Evolutionary conservation across 768 basidiomycete genomes (phyloP), one percentile per base, ranked within the genome.

Genomic region (Mycena rebaudengoi): DNA sequence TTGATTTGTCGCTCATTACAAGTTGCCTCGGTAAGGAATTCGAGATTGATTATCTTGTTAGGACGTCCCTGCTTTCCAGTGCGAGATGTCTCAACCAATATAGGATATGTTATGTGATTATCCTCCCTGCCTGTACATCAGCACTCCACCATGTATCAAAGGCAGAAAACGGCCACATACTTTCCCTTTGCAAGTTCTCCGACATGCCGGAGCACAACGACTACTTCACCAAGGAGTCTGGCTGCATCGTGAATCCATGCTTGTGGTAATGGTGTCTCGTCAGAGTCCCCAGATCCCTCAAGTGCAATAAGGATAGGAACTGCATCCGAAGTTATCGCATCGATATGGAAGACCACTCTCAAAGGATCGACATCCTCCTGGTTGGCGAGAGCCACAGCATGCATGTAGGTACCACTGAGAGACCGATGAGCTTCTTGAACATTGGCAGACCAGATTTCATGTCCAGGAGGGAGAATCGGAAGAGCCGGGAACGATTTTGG

Each of bases 51-150:
- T 2, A 30, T 23, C n/a, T 56, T 56, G 1, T n/a, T 8, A 2
- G 54, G 54, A 1, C 54, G 41, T 1, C 54, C 54, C 1, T 43
- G 30, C 32, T 56, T 56, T 11, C 54, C 54, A 2, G 54, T 45
- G 20, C 29, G 43, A 32, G n/a, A n/a, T n/a, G n/a, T n/a, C n/a
- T n/a, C n/a, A n/a, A n/a, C n/a, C n/a, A n/a, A n/a, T n/a, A n/a
- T 25, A 1, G 54, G 54, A 32, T 43, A 32, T 20, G 10, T 55
- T 3, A 55, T 23, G 4, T 30, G 29, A 3, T 40, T 26, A 18
- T 55, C 54, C 14, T 55, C 54, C 33, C 54, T 55, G 30, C 21
- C n/a, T n/a, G n/a, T n/a, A n/a, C n/a, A n/a, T n/a, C n/a, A n/a
- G n/a, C n/a, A n/a, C n/a, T n/a, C n/a, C n/a, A n/a, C n/a, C n/a